phyloP scores from a whole-genome alignment of 257 asterid species.

The Coffea canephora region DNA sequence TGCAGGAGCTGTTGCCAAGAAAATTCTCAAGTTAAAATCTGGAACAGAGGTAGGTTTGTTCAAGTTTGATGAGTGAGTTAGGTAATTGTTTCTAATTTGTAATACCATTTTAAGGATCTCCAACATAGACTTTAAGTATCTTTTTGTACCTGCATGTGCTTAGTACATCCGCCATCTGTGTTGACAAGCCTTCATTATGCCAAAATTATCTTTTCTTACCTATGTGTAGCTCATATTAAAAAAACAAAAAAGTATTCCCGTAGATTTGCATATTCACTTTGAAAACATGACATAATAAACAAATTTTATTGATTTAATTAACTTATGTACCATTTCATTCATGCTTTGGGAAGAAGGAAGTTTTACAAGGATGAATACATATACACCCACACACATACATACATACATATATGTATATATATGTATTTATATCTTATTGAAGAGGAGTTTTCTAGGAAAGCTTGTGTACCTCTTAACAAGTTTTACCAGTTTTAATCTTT shows the following conservation, averaged over 20 bases:
- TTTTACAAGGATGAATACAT: background rate
- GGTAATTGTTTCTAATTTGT: background rate
- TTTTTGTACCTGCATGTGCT: background rate
- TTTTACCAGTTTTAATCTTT: background rate
- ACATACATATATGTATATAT: too few species aligned
- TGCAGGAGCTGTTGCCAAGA: conserved; percentile 98
- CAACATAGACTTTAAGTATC: background rate
- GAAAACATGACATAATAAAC: background rate
- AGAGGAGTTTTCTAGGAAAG: background rate
- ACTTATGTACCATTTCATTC: background rate
- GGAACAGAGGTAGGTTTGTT: conserved; percentile 67
- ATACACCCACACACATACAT: too few species aligned
- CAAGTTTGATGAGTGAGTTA: background rate
- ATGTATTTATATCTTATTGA: background rate
- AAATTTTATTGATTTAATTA: background rate
- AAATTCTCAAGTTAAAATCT: conserved; percentile 67
- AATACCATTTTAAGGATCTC: background rate
- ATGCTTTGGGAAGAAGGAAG: background rate
- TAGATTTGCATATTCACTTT: background rate
- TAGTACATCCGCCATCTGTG: background rate
- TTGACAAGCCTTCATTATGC: background rate
- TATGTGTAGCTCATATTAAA: background rate
- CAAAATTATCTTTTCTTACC: background rate
- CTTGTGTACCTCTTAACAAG: background rate
- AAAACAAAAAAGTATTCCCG: background rate